Base-by-base conservation (phyloP, 208 protist genomes). In the Lotmaria passim region DNA sequence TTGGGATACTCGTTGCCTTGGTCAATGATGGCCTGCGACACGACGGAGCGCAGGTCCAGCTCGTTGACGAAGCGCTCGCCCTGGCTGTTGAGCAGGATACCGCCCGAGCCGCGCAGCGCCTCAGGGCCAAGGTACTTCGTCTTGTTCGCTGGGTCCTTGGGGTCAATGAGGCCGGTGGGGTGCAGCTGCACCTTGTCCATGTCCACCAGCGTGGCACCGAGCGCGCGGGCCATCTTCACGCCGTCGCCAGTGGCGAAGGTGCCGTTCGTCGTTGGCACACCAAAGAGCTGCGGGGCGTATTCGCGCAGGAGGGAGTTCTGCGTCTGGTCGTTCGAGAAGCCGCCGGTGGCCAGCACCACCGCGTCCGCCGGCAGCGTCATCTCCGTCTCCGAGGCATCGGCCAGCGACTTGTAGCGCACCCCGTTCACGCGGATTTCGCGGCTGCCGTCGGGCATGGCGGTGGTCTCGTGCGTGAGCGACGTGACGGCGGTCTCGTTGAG, bases 111-210 rank as follows among this genome's bases (percentile, higher is more conserved):
- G 51, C 98, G 91, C 47, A 99, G 82, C 19, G 97, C 96, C 85
- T 99, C 98, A 17, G 97, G 93, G 31, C 92, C 95, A 41, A 99
- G 91, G 73, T 94, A 97, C 83, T 98, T 98, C 47, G 89, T 94
- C 34, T 62, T 57, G 47, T 81, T 88, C 2, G 73, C 46, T 0
- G 97, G 97, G 36, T 98, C 83, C 48, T 87, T 89, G 7, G 96
- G 94, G 69, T 98, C 79, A n/a, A 99, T 59, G 30, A 99, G 94
- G n/a, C 92, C 95, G 28, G 98, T 99, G 19, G 98, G 98, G 69
- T 99, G 98, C 15, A 99, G 78, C 74, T 96, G 91, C 55, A 98
- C 91, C 77, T 98, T 86, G 76, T 98, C 94, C 93, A 98, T 97
- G 71, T 98, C 88, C 24, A 97, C 86, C 36, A 96, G 72, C 23